Evolutionary conservation across 2,329 filamentous ascomycete genomes (phyloP), one percentile per base, ranked within the genome.

Genomic region (Hypoxylon sp.): DNA sequence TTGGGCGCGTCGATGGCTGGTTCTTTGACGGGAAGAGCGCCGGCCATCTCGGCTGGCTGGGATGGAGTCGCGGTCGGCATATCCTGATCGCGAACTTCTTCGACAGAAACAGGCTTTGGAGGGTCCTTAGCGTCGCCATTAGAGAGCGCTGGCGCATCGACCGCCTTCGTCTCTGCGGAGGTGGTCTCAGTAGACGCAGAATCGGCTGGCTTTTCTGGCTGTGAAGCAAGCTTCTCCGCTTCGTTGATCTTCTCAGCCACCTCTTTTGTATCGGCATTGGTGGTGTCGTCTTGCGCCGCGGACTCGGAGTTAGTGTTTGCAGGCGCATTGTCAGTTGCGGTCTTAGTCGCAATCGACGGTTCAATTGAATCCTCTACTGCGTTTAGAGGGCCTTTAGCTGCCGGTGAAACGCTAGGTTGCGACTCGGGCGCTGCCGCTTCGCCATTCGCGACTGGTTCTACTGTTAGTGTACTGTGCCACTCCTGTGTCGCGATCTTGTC

Each of bases 1-100:
- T 52, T 64, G 9, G 17, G 44, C 12, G 47, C 48, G 31, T 61
- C 48, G 7, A 61, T 63, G 15, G 53, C 48, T 15, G 59, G 35
- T 25, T 66, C 61, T 21, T 65, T 42, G 11, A 57, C 32, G 3
- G 55, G 56, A 4, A 55, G 34, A 21, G 51, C 55, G 7, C 45
- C 51, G 11, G 56, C 49, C 57, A 51, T 50, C 21, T 55, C 52
- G 2, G 43, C 37, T n/a, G 53, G 20, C 21, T 56, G 36, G 19
- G 38, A 17, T 9, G 49, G 50, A 6, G 64, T 57, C 5, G 47
- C 30, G 2, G 42, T 23, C 6, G 66, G 54, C 27, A 59, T 20
- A 30, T 64, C 66, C 38, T 63, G 55, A 27, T 69, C 65, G 8
- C 17, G 53, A n/a, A 63, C 57, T 31, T 69, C 65, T 53, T 69